Percentiles rank a stretch among this genome's conserved stretches.
Conservation (phyloP, 441 rosid species). For the Populus hybrid region DNA sequence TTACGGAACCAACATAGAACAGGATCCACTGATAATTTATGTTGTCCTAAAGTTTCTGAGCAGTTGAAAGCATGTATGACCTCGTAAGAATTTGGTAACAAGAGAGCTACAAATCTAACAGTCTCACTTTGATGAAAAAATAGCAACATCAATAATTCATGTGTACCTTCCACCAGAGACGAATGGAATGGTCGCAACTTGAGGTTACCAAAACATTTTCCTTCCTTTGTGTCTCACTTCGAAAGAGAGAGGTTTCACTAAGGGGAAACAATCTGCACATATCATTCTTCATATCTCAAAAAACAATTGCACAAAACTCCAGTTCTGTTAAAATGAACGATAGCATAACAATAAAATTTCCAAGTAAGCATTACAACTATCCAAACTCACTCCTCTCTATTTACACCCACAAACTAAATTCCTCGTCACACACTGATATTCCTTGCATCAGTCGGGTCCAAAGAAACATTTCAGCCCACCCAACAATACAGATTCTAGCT, state of each 20-base stretch:
- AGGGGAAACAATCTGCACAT: conserved; percentile 51
- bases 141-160: conserved; percentile 3
- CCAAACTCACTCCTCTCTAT: background rate
- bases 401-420: background rate
- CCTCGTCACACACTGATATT: background rate
- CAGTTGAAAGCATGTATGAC: background rate
- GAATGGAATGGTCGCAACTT: conserved; percentile 58
- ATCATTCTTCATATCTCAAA: conserved; percentile 15
- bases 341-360: background rate
- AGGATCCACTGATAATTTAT: background rate
- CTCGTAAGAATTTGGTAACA: background rate
- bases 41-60: background rate
- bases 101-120: background rate
- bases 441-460: background rate
- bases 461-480: background rate
- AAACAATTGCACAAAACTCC: background rate
- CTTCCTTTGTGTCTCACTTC: conserved; percentile 35
- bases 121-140: background rate
- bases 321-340: background rate
- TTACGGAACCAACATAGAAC: background rate
- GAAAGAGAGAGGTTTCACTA: conserved; percentile 37
- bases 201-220: conserved; percentile 58
- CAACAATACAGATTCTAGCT: background rate
- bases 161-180: conserved; percentile 77
- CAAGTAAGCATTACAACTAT: background rate